A percentile compares a stretch with the other conserved stretches of the same genome.
Evolutionary conservation across 768 basidiomycete genomes (phyloP).

Genomic region (Thelephora aurantiotincta): DNA sequence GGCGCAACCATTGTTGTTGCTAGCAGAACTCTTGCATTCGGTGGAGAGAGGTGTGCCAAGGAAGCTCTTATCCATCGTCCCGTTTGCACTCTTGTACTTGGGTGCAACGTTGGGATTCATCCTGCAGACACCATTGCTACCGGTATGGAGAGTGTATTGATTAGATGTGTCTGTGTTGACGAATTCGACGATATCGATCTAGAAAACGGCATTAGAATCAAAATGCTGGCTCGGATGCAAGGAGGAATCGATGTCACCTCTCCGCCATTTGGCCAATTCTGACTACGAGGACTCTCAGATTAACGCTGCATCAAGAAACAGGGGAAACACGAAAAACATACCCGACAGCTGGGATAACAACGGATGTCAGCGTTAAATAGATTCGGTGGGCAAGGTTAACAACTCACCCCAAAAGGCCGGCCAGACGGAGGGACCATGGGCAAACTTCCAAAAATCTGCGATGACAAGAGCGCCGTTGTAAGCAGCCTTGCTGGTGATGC

Average conservation of each 20-base stretch:
- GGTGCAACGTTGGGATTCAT: constrained; percentile 13
- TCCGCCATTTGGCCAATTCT: not conserved
- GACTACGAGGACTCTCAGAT: too few species aligned
- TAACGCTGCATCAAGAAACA: too few species aligned
- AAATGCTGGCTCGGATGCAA: not conserved
- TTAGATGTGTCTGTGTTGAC: not conserved
- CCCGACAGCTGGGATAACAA: not conserved
- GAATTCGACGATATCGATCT: not conserved
- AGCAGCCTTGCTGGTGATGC: constrained; percentile 48
- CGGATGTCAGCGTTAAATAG: not conserved
- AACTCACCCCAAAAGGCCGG: constrained; percentile 38
- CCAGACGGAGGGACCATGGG: constrained; percentile 51
- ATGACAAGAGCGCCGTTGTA: constrained; percentile 63
- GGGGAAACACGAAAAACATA: too few species aligned
- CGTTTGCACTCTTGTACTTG: not conserved
- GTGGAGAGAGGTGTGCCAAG: constrained; percentile 17
- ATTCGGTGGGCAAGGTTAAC: not conserved
- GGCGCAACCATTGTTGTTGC: constrained; percentile 27
- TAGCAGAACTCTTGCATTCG: constrained; percentile 18
- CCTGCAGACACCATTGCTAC: constrained; percentile 17
- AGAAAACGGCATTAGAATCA: not conserved
- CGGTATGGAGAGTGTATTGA: not conserved
- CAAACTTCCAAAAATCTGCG: constrained; percentile 58
- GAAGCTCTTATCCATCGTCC: constrained; percentile 7
- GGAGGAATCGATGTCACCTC: not conserved